phyloP scores from a whole-genome alignment of 768 basidiomycete species.

The Boletus reticuloceps region DNA sequence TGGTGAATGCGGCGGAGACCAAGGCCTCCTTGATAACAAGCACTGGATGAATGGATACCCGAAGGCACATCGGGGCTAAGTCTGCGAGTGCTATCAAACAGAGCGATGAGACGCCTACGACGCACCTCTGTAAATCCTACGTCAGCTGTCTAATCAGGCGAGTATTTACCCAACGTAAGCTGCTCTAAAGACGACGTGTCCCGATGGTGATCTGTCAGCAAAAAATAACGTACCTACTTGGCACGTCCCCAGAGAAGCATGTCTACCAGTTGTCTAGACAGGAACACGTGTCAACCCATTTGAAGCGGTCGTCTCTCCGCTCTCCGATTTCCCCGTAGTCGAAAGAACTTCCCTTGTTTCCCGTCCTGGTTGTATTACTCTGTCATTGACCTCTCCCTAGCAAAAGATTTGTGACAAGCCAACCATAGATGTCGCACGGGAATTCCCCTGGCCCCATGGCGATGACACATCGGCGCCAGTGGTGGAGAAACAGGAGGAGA shows the following conservation, averaged over 20 bases:
- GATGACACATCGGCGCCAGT: neutral
- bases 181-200: too few species aligned
- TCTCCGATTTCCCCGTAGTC: neutral
- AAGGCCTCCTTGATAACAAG: slow-evolving; percentile 4
- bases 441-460: neutral
- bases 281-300: slow-evolving; percentile 3
- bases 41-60: neutral
- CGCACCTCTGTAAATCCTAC: too few species aligned
- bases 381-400: neutral
- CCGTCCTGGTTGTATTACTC: neutral
- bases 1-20: neutral
- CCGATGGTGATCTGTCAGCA: neutral
- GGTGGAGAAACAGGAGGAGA: neutral
- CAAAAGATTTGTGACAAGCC: neutral
- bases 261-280: slow-evolving; percentile 3
- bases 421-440: neutral
- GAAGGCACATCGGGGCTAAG: neutral
- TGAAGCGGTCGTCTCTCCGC: neutral
- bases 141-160: too few species aligned
- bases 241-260: neutral
- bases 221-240: neutral
- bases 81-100: neutral
- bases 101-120: neutral
- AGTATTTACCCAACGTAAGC: too few species aligned
- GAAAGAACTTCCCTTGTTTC: neutral